Evolutionary conservation across 805 yeast species (phyloP).

Genomic region (Candida quercuum): DNA sequence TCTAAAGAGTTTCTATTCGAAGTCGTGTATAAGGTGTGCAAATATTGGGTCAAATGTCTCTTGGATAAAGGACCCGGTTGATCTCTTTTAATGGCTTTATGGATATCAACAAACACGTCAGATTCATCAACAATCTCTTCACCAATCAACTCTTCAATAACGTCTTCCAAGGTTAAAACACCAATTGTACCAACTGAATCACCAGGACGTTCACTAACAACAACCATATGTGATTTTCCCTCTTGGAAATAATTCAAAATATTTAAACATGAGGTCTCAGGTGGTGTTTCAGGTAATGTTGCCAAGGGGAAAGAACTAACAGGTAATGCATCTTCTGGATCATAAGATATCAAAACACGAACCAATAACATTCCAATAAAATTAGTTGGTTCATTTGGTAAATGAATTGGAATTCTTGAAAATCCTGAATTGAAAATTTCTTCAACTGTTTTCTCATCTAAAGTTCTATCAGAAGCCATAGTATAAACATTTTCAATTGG

Average conservation of each 20-base stretch:
- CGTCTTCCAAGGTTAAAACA: conserved; percentile 90
- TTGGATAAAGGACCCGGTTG: conserved; percentile 74
- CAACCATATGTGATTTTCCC: conserved; percentile 96
- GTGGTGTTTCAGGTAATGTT: conserved; percentile 89
- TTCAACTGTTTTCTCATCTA: conserved; percentile 82
- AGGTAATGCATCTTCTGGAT: conserved; percentile 92
- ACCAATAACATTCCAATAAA: conserved; percentile 95
- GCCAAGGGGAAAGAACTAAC: conserved; percentile 93
- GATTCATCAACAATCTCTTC: conserved; percentile 97
- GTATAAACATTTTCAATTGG: conserved; percentile 89
- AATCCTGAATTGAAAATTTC: conserved; percentile 91
- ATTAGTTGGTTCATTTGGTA: conserved; percentile 83
- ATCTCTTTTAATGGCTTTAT: conserved; percentile 74
- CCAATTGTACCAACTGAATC: conserved; percentile 80
- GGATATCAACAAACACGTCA: conserved; percentile 89
- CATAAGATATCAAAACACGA: conserved; percentile 87
- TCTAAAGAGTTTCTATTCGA: conserved; percentile 42
- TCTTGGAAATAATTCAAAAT: conserved; percentile 95
- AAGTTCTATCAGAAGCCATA: conserved; percentile 72
- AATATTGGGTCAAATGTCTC: conserved; percentile 61
- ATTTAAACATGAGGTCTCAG: conserved; percentile 88
- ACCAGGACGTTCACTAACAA: conserved; percentile 85
- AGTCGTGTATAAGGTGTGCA: conserved; percentile 52
- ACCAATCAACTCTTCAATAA: conserved; percentile 96
- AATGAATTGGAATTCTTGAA: conserved; percentile 89